Evolutionary conservation across 495 filamentous ascomycete genomes (phyloP), one percentile per base, ranked within the genome.

Genomic region (Ascodesmis nigricans): DNA sequence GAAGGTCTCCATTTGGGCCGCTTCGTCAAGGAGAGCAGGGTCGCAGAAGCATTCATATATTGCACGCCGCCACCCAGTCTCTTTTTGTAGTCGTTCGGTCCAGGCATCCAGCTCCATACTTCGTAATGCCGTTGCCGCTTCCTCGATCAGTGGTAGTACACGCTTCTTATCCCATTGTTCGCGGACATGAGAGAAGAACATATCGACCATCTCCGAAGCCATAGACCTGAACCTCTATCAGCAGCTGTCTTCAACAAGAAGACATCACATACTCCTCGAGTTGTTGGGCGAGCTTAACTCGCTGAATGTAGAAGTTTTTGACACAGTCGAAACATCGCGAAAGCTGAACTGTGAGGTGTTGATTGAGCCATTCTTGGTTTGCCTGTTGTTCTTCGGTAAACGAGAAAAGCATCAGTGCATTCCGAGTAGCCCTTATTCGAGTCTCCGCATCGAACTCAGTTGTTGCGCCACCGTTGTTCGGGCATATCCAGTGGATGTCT

Each of bases 401-500:
- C 19, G 47, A 52, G 5, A 52, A 26, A 3, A 51, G 32, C 43
- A 52, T 43, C 16, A 52, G 22, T 18, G 47, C 43, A 26, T 52
- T 47, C 23, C 44, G 26, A 7, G 46, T 49, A 19, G 47, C 41
- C 29, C 41, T 31, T 24, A 41, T 37, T 17, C 48, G 43, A 32
- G 39, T 35, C 4, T 43, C 27, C 28, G 35, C 38, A 31, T 52
- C 38, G 19, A 44, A 34, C 19, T 21, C 36, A 16, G 26, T 30
- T 32, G 40, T 38, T 38, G 14, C 11, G 10, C 28, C 43, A 10
- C 47, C 47, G 18, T 39, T 40, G 29, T 44, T 40, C 21, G 47
- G 40, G 27, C 48, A 52, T 15, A 52, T 34, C 48, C 48, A 52
- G 35, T 52, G 48, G 17, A 51, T 43, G 22, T 52, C 40, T 17